Evolutionary conservation across 305 asterid genomes (phyloP).

Genomic region (Nicotiana rustica): DNA sequence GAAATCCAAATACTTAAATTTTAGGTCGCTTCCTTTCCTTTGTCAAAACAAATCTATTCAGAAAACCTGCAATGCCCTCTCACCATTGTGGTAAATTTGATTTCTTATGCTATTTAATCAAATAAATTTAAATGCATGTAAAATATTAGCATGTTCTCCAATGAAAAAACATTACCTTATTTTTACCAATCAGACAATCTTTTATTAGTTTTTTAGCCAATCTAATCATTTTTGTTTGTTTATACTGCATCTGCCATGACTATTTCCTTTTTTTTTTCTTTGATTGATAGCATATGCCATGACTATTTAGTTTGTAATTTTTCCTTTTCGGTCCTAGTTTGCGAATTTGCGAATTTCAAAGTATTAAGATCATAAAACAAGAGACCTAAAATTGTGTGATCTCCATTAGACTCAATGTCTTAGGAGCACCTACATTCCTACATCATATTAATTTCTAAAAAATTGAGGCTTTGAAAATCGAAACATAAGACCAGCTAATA

Average conservation of each 20-base stretch:
- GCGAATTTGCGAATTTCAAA: not conserved
- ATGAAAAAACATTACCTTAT: not conserved
- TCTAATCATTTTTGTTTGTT: not conserved
- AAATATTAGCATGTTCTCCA: not conserved
- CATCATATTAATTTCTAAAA: not conserved
- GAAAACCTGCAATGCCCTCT: not conserved
- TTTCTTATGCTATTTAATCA: not conserved
- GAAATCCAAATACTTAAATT: not conserved
- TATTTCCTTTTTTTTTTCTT: not conserved
- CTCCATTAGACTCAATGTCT: not conserved
- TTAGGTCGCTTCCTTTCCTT: not conserved
- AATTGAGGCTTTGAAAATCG: not conserved
- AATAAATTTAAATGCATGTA: constrained; percentile 6
- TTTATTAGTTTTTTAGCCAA: not conserved
- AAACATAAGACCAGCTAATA: not conserved
- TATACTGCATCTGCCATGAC: not conserved
- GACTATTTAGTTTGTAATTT: not conserved
- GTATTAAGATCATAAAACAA: not conserved
- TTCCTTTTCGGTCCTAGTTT: not conserved
- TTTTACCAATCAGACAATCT: not conserved
- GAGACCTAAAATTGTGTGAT: not conserved
- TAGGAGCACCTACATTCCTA: not conserved
- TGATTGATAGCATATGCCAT: not conserved
- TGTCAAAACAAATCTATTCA: not conserved
- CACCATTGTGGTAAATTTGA: not conserved